Conservation (phyloP, 805 yeast genomes). For the Danielia oregonensis region DNA sequence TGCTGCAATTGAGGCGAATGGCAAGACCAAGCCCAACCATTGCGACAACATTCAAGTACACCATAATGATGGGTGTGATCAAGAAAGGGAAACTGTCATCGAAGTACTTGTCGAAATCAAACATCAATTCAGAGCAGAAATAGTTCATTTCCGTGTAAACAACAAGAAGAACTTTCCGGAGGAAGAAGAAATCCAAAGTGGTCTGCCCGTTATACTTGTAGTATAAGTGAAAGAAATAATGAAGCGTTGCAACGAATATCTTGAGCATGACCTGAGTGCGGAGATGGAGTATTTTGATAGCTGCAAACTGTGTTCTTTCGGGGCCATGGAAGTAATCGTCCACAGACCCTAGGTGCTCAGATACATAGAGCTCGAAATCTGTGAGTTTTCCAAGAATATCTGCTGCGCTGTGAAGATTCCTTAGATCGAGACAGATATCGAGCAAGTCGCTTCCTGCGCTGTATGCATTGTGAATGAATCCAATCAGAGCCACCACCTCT, state of each 20-base stretch:
- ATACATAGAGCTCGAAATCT: conserved; percentile 8
- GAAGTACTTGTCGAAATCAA: conserved; percentile 6
- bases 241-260: conserved; percentile 13
- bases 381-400: conserved; percentile 7
- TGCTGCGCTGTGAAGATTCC: conserved; percentile 4
- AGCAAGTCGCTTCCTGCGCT: conserved; percentile 9
- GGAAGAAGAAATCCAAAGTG: conserved; percentile 14
- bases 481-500: conserved; percentile 4
- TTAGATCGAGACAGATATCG: conserved; percentile 6
- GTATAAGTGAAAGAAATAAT: conserved; percentile 17
- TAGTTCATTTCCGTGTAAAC: conserved; percentile 14
- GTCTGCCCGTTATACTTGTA: conserved; percentile 13
- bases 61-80: conserved; percentile 10
- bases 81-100: conserved; percentile 9
- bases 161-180: conserved; percentile 13
- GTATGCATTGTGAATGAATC: conserved; percentile 2
- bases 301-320: not conserved
- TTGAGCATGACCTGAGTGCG: conserved; percentile 7
- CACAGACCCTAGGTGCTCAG: conserved; percentile 8
- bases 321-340: conserved; percentile 5
- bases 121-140: conserved; percentile 11
- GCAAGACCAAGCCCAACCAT: conserved; percentile 10
- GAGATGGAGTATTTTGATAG: conserved; percentile 4
- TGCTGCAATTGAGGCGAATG: conserved; percentile 9
- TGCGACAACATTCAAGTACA: conserved; percentile 7